Base-by-base conservation (phyloP, 139 green algal species). In the Micractinium conductrix region DNA sequence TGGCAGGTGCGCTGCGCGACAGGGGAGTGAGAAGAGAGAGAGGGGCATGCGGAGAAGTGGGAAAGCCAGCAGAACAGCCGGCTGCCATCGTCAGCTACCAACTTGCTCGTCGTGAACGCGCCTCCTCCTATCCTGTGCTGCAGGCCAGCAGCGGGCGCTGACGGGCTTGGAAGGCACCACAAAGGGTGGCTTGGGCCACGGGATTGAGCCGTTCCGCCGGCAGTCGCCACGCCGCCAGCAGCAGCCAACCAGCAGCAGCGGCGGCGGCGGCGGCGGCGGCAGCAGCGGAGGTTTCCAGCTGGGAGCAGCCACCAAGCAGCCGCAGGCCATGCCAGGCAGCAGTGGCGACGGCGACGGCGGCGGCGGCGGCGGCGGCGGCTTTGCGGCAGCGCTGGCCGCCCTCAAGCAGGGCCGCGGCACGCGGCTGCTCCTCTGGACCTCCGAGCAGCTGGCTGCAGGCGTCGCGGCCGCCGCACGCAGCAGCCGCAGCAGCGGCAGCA, bases 171-270 rank as follows among this genome's bases (percentile, higher is more conserved):
- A 92, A 82, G 78, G 24, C 12, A 90, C 72, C 26, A 89, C 89
- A 26, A 48, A 62, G 21, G 80, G 81, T 38, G 94, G 94, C 6
- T 86, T 90, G 76, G 95, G 95, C 33, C 89, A 84, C 16, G 94
- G 92, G 62, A 96, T 98, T 38, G 91, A 96, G 37, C 62, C 84
- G 2, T 96, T 97, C 86, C 69, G 43, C 63, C 85, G 70, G 4
- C 79, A 73, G 50, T 30, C 78, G 38, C 74, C 81, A 37, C 67
- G 37, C n/a, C n/a, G n/a, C n/a, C n/a, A n/a, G 67, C 68, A 24
- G 44, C 50, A 81, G 30, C 28, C 75, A 3, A 28, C n/a, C 42
- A 26, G 55, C 62, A 43, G 78, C 16, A n/a, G 40, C 78, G 1
- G 63, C 62, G n/a, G 68, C 65, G 4, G 81, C 76, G 6, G 80